Evolutionary conservation across 129 eudicot species (phyloP).

Genomic region (Helianthus tuberosus): DNA sequence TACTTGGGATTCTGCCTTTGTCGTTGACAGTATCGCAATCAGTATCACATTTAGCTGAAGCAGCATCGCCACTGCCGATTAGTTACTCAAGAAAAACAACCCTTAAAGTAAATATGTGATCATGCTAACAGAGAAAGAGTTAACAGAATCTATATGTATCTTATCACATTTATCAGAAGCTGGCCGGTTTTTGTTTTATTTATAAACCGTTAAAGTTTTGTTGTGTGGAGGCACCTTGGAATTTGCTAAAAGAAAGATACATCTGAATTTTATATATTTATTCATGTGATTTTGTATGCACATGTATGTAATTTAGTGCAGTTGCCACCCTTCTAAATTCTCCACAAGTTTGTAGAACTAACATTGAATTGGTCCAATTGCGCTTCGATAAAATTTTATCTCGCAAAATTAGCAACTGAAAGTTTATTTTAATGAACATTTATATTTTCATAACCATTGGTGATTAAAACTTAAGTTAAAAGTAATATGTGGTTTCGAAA

Average conservation of each 20-base stretch:
- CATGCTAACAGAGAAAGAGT: background rate
- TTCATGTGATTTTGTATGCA: background rate
- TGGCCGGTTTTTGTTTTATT: background rate
- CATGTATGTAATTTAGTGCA: background rate
- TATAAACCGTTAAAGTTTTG: background rate
- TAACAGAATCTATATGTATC: background rate
- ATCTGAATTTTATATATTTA: background rate
- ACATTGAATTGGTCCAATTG: background rate
- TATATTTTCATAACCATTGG: too few relatives aligned
- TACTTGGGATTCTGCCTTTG: slow-evolving; percentile 9
- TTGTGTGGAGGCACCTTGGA: background rate
- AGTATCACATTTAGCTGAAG: background rate
- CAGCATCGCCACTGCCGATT: background rate
- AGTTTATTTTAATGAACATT: too few relatives aligned
- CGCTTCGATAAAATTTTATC: too few relatives aligned
- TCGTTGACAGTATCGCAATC: slow-evolving; percentile 18
- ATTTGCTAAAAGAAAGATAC: background rate
- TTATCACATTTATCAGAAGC: too few relatives aligned
- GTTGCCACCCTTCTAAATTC: background rate
- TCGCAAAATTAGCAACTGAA: too few relatives aligned
- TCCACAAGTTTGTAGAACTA: background rate
- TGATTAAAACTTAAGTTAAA: too few relatives aligned
- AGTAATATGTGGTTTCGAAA: too few relatives aligned
- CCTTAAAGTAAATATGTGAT: background rate
- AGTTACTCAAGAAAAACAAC: background rate